phyloP scores from a whole-genome alignment of 2,329 filamentous ascomycete species.

The Colletotrichum noveboracense region DNA sequence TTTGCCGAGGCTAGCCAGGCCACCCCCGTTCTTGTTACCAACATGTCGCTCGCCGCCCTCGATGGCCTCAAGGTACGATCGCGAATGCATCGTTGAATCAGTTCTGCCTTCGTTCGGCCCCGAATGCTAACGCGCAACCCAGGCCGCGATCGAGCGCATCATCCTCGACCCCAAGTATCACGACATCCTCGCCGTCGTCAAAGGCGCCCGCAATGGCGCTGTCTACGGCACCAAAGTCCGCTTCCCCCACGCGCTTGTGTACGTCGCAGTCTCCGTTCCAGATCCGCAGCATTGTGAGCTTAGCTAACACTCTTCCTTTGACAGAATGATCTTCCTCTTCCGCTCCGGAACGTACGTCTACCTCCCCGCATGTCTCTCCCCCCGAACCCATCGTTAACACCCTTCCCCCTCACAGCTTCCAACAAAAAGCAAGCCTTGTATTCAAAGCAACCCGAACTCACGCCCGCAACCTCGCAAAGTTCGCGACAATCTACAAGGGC shows the following conservation, averaged over 20 bases:
- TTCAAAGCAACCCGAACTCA: constrained; percentile 88
- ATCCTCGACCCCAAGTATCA: constrained; percentile 85
- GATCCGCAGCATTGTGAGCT: background rate
- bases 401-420: constrained; percentile 52
- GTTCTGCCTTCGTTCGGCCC: background rate
- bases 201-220: constrained; percentile 94
- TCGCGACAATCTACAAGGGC: constrained; percentile 89
- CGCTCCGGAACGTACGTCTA: constrained; percentile 80
- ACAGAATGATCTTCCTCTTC: constrained; percentile 95
- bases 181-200: constrained; percentile 83
- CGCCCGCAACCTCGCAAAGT: constrained; percentile 88
- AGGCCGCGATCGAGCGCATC: constrained; percentile 77
- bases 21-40: background rate
- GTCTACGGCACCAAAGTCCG: constrained; percentile 98
- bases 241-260: constrained; percentile 95
- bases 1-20: constrained; percentile 19
- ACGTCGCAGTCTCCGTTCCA: constrained; percentile 31
- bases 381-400: background rate
- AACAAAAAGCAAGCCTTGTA: constrained; percentile 79
- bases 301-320: background rate
- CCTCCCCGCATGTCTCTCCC: background rate
- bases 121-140: constrained; percentile 5
- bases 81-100: background rate
- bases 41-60: constrained; percentile 19
- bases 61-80: constrained; percentile 18